Base-by-base conservation (phyloP, 2,329 filamentous ascomycete species). In the Hymenoscyphus albidus region DNA sequence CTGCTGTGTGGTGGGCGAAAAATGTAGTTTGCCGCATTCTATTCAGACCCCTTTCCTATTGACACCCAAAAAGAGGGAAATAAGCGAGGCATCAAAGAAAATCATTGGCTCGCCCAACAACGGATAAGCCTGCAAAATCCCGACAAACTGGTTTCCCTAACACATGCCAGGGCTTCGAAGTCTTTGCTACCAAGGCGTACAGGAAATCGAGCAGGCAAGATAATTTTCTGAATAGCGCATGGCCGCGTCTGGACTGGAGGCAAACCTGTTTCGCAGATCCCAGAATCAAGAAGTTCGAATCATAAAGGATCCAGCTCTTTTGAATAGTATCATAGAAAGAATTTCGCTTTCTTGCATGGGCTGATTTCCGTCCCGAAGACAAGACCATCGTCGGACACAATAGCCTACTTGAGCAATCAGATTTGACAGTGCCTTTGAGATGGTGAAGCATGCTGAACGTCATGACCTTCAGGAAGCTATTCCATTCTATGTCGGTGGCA, bases 1-100 rank as follows among this genome's bases (percentile, higher is more conserved):
- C 13, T 35, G 32, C 16, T 61, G 58, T 13, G 58, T 57, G 39
- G 27, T 27, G 27, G 27, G 27, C 27, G 27, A 27, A 31, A 57
- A 44, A n/a, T 14, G 35, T n/a, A 22, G 27, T 61, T 57, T 44
- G 18, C 58, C 59, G 56, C 35, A 35, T 65, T 57, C 60, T 69
- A 71, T 70, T 69, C 63, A 69, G 58, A 62, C 61, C 69, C 64
- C 62, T 59, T 64, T 70, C 66, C 68, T 72, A 72, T 72, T 70
- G 60, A 70, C 54, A 51, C 57, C 70, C 65, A 27, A 22, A 64
- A 63, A 18, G 27, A 66, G 64, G 38, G 35, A 42, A 27, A 18
- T 69, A 68, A 67, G 66, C 66, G 62, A 69, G 61, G 12, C 18
- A 27, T 62, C 32, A 55, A 55, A 62, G 60, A 39, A 32, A 54